These are phyloP conservation scores for Gautieria morchelliformis DNA, from an alignment of 768 basidiomycete species.

Conservation along the genomic window DNA sequence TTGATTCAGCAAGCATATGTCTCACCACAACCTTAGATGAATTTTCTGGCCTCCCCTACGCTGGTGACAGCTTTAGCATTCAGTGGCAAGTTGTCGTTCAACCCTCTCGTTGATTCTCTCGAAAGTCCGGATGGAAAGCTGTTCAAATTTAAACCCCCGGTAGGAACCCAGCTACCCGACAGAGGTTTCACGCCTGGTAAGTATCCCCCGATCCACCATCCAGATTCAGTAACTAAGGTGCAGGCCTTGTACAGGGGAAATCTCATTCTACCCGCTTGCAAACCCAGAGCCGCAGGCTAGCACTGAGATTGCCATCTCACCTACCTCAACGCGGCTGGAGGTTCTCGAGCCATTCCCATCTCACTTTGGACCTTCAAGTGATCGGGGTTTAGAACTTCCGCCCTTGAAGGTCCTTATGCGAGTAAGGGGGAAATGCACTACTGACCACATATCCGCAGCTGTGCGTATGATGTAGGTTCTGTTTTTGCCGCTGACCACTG, in stretches of 20 bases:
- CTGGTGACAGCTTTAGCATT: constrained; percentile 98
- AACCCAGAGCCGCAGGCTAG: constrained; percentile 67
- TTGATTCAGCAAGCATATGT: not conserved
- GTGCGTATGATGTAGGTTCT: constrained; percentile 31
- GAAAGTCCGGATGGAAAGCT: constrained; percentile 55
- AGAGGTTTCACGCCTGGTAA: constrained; percentile 74
- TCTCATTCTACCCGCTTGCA: constrained; percentile 69
- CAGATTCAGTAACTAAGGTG: not conserved
- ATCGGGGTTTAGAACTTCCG: constrained; percentile 64
- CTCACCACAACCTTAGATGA: constrained; percentile 40
- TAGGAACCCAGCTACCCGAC: constrained; percentile 75
- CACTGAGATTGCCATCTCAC: constrained; percentile 65
- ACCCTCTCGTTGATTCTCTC: constrained; percentile 76
- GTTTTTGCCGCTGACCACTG: not conserved
- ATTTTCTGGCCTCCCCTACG: constrained; percentile 95
- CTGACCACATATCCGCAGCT: constrained; percentile 97
- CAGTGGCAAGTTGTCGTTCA: constrained; percentile 87
- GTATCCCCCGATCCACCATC: not conserved
- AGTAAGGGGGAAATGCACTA: constrained; percentile 97
- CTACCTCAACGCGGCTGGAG: constrained; percentile 79
- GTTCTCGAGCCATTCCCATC: constrained; percentile 75
- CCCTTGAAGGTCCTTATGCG: constrained; percentile 77
- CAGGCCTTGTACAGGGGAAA: constrained; percentile 21
- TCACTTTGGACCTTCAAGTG: constrained; percentile 51
- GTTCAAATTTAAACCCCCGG: constrained; percentile 81